A percentile compares a stretch with the other conserved stretches of the same genome.
Evolutionary conservation across 495 filamentous ascomycete genomes (phyloP).

Genomic region (Acidomyces sp.): DNA sequence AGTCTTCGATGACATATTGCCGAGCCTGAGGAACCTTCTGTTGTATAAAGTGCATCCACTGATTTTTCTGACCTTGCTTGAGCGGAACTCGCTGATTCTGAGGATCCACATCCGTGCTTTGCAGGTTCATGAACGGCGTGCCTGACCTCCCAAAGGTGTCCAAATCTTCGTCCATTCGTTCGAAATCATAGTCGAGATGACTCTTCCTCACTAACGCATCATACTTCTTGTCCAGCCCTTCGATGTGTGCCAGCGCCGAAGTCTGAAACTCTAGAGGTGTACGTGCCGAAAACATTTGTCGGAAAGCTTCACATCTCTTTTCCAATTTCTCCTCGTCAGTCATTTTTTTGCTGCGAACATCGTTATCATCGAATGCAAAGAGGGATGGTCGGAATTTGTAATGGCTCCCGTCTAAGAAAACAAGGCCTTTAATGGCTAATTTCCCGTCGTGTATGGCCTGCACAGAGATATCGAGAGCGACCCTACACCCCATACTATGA

Average conservation of each 20-base stretch:
- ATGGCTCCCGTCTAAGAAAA: constrained; percentile 11
- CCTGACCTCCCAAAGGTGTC: not conserved
- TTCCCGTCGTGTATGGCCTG: not conserved
- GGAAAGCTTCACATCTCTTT: constrained; percentile 2
- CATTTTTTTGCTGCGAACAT: constrained; percentile 5
- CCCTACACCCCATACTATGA: constrained; percentile 11
- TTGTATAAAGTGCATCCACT: constrained; percentile 6
- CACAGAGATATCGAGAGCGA: constrained; percentile 1
- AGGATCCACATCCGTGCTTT: constrained; percentile 4
- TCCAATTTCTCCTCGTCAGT: constrained; percentile 2
- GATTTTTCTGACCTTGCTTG: not conserved
- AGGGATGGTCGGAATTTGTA: constrained; percentile 8
- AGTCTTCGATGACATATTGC: not conserved
- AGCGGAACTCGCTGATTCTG: constrained; percentile 9
- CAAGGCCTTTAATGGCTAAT: not conserved
- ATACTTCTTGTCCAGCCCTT: constrained; percentile 1
- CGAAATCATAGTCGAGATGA: constrained; percentile 6
- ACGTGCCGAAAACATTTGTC: constrained; percentile 6
- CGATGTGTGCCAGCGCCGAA: constrained; percentile 1
- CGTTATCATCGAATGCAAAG: constrained; percentile 6
- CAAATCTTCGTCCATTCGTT: not conserved
- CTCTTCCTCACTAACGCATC: not conserved
- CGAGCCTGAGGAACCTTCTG: constrained; percentile 33
- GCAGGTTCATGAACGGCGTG: constrained; percentile 4
- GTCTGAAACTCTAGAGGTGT: constrained; percentile 8